These are phyloP conservation scores for Phoma sp. DNA, from an alignment of 2,329 filamentous ascomycete species.

Conservation along the genomic window DNA sequence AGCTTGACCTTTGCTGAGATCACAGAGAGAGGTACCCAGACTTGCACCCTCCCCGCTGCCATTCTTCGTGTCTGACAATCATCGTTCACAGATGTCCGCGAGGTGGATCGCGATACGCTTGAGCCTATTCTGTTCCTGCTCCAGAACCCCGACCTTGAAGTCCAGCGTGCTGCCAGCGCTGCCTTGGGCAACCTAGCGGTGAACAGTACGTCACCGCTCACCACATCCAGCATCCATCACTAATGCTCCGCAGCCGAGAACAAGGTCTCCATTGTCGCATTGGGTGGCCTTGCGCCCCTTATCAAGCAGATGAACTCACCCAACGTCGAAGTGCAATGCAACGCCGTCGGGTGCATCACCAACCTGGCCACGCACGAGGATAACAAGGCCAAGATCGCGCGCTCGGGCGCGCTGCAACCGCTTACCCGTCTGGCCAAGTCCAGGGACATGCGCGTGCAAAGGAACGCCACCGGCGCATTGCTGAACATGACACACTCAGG, in stretches of 20 bases:
- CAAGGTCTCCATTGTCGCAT: conserved; percentile 93
- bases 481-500: conserved; percentile 99
- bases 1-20: conserved; percentile 99
- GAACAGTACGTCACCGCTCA: conserved; percentile 70
- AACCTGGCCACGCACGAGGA: conserved; percentile 98
- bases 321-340: conserved; percentile 99
- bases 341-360: conserved; percentile 97
- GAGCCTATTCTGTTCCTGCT: conserved; percentile 95
- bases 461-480: conserved; percentile 93
- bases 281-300: conserved; percentile 86
- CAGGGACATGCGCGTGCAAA: conserved; percentile 97
- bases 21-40: conserved; percentile 82
- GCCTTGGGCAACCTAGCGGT: conserved; percentile 95
- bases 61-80: conserved; percentile 23
- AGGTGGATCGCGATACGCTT: conserved; percentile 92
- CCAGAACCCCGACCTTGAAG: conserved; percentile 94
- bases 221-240: conserved; percentile 29
- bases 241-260: conserved; percentile 79
- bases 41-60: conserved; percentile 1
- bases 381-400: conserved; percentile 98
- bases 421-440: conserved; percentile 93
- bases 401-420: conserved; percentile 89
- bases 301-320: conserved; percentile 98
- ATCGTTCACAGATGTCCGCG: conserved; percentile 80
- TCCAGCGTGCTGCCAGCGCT: conserved; percentile 94